Percentiles rank a stretch among this genome's conserved stretches.
These are phyloP conservation scores for Pseudocercospora musae DNA, from an alignment of 2,329 filamentous ascomycete species.

Conservation along the genomic window DNA sequence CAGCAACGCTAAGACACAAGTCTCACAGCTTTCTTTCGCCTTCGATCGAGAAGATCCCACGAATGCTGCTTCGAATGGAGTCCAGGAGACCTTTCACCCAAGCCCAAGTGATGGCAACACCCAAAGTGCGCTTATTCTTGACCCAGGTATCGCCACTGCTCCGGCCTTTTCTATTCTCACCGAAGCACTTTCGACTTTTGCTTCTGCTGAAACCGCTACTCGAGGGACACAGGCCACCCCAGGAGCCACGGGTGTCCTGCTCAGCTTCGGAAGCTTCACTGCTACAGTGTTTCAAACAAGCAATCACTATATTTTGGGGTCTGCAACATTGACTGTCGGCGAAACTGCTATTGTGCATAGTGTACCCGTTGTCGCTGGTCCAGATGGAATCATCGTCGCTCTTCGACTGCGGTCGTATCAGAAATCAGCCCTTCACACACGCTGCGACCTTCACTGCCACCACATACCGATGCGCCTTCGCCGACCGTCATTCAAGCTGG, in stretches of 20 bases:
- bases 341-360: background rate
- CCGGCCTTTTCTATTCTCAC: conserved; percentile 13
- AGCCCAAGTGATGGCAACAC: no score
- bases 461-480: background rate
- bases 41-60: no score
- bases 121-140: no score
- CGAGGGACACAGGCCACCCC: background rate
- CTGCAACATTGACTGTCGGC: background rate
- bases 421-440: background rate
- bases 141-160: no score
- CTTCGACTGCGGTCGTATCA: background rate
- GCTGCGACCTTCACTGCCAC: background rate
- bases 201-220: background rate
- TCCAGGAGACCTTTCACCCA: no score
- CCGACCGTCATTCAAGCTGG: background rate
- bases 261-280: background rate
- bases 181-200: conserved; percentile 12
- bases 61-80: no score
- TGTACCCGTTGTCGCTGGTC: background rate
- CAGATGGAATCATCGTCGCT: background rate
- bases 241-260: background rate
- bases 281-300: background rate
- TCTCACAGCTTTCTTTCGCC: no score
- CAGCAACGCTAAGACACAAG: no score
- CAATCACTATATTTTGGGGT: background rate